phyloP scores from a whole-genome alignment of 257 asterid genomes.

The Gentiana dahurica region DNA sequence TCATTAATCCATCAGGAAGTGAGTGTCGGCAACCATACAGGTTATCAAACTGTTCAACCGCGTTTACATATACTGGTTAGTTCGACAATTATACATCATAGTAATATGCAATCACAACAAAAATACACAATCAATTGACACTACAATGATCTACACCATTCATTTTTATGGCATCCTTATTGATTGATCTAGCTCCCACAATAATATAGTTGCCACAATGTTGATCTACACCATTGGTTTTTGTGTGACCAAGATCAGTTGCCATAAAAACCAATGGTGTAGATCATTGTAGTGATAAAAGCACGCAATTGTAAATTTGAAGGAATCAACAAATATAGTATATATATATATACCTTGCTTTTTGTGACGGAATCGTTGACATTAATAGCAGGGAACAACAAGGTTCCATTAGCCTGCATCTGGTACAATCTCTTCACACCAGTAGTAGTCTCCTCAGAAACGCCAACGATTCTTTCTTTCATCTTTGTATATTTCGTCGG shows the following conservation, averaged over 20 bases:
- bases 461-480: slow-evolving; percentile 84
- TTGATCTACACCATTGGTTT: too few species aligned
- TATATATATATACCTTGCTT: slow-evolving; percentile 74
- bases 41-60: slow-evolving; percentile 40
- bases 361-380: slow-evolving; percentile 85
- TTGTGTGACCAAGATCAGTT: too few species aligned
- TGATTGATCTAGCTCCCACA: neutral
- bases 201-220: too few species aligned
- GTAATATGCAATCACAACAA: neutral
- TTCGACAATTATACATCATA: neutral
- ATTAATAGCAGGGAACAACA: slow-evolving; percentile 76
- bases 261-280: too few species aligned
- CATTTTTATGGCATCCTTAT: too few species aligned
- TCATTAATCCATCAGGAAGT: slow-evolving; percentile 53
- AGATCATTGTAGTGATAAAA: too few species aligned
- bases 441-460: slow-evolving; percentile 90
- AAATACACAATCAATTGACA: neutral
- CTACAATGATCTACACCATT: neutral
- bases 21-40: slow-evolving; percentile 64
- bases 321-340: neutral
- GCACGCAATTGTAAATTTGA: too few species aligned
- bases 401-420: slow-evolving; percentile 70
- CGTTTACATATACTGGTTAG: slow-evolving; percentile 9
- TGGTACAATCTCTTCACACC: slow-evolving; percentile 90
- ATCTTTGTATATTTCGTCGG: slow-evolving; percentile 57